phyloP scores from a whole-genome alignment of 805 yeast species.

The Myxozyma nipponensis region DNA sequence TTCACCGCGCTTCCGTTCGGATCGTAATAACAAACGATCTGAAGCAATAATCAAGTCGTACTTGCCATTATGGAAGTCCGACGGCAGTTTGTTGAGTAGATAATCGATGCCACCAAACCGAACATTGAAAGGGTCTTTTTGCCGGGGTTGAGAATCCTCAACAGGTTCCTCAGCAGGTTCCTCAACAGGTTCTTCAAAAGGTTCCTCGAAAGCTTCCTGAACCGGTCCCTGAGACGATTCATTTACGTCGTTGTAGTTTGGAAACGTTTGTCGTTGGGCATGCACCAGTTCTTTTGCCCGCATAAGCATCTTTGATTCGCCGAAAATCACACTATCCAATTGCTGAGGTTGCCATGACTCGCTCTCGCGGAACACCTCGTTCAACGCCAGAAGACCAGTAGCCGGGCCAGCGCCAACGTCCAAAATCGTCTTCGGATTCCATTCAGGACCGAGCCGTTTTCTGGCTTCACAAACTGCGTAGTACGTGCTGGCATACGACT shows the following conservation, averaged over 20 bases:
- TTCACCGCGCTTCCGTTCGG: conserved; percentile 61
- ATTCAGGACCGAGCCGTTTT: conserved; percentile 49
- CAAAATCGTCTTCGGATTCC: conserved; percentile 63
- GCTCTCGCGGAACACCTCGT: conserved; percentile 70
- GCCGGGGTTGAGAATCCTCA: background rate
- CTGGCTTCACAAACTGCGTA: conserved; percentile 66
- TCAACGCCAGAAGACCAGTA: conserved; percentile 82
- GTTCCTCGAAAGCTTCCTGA: background rate
- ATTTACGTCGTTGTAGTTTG: conserved; percentile 9
- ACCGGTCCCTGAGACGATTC: background rate
- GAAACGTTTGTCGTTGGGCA: conserved; percentile 47
- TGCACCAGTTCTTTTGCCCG: conserved; percentile 74
- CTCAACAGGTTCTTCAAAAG: background rate
- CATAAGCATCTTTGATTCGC: conserved; percentile 68
- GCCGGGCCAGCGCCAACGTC: conserved; percentile 91
- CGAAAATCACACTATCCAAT: conserved; percentile 70
- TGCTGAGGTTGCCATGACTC: conserved; percentile 49
- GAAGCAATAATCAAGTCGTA: conserved; percentile 83
- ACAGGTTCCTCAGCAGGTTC: background rate
- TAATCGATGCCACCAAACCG: conserved; percentile 9
- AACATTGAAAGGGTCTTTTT: background rate
- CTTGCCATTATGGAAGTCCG: conserved; percentile 31
- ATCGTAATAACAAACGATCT: conserved; percentile 65
- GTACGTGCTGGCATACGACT: conserved; percentile 67
- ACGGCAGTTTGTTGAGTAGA: conserved; percentile 13